Conservation (phyloP, 2,329 filamentous ascomycete species). For the Talaromyces sp. region DNA sequence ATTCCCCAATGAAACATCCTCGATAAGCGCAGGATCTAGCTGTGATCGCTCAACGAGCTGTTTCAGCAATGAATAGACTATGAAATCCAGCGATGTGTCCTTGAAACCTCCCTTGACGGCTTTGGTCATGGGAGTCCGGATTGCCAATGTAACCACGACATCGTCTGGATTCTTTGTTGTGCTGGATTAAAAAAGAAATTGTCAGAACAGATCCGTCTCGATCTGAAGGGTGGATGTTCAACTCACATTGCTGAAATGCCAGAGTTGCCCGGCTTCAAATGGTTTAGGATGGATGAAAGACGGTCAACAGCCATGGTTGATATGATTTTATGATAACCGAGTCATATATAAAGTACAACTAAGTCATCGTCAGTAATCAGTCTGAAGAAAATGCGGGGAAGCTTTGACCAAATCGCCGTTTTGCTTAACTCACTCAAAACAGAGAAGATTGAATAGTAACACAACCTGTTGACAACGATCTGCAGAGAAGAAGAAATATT, state of each 20-base stretch:
- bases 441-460: neutral
- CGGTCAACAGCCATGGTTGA: conserved; percentile 72
- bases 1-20: conserved; percentile 91
- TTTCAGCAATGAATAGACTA: conserved; percentile 78
- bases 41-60: conserved; percentile 66
- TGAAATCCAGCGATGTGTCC: conserved; percentile 82
- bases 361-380: conserved; percentile 1
- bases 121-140: conserved; percentile 85
- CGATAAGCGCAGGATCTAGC: conserved; percentile 72
- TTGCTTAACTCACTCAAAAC: neutral
- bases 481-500: neutral
- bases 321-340: neutral
- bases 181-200: conserved; percentile 42
- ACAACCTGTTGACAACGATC: too few relatives aligned
- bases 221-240: neutral
- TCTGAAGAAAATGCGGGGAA: neutral
- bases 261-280: conserved; percentile 63
- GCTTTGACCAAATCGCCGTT: neutral
- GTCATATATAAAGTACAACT: neutral
- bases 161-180: conserved; percentile 92
- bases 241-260: conserved; percentile 72
- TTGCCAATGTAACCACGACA: conserved; percentile 88
- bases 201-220: too few relatives aligned
- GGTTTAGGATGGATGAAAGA: conserved; percentile 80
- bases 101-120: conserved; percentile 90